phyloP scores from a whole-genome alignment of 208 protist genomes.

The Balamuthia mandrillaris region DNA sequence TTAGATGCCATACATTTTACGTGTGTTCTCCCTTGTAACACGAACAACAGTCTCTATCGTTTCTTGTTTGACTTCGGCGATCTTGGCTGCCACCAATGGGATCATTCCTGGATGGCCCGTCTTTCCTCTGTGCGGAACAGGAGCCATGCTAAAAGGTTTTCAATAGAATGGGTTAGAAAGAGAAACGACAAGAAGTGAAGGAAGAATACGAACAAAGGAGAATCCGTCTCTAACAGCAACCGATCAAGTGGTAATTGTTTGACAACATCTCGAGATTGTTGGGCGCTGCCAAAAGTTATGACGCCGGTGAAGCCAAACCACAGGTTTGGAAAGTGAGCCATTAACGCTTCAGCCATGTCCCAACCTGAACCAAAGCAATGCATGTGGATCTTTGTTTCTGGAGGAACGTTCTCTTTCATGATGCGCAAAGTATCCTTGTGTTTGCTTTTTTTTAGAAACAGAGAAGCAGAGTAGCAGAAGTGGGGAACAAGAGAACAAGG shows the following conservation, averaged over 20 bases:
- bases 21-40: not conserved
- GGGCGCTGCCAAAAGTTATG: not conserved
- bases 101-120: not conserved
- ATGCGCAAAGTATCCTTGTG: not conserved
- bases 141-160: not conserved
- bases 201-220: not conserved
- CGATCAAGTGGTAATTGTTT: not conserved
- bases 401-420: not conserved
- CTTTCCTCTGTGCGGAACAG: not conserved
- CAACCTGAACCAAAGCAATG: not conserved
- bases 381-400: not conserved
- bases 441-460: too few relatives aligned
- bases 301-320: conserved; percentile 1
- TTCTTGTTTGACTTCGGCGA: not conserved
- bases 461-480: too few relatives aligned
- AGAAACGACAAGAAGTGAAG: not conserved
- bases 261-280: not conserved
- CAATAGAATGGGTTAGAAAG: not conserved
- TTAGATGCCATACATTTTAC: not conserved
- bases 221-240: not conserved
- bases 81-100: not conserved
- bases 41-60: not conserved
- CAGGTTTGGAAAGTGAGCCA: not conserved
- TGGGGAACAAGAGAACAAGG: too few relatives aligned
- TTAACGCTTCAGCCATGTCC: not conserved